Percentiles rank a stretch among this genome's conserved stretches.
Conservation (phyloP, 305 asterid species). For the Lippia alba region DNA sequence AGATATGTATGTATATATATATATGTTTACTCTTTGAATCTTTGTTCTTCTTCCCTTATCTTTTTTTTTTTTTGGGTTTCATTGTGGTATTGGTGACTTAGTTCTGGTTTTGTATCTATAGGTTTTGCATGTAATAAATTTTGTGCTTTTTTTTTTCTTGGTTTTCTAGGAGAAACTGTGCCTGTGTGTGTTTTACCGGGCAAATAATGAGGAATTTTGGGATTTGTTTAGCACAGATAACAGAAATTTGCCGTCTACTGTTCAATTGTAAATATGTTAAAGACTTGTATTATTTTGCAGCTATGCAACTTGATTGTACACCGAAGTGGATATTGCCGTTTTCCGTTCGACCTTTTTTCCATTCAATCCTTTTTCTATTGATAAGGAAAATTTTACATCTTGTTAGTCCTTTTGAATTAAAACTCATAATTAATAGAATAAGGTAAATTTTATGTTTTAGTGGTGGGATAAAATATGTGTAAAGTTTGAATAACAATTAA, state of each 20-base stretch:
- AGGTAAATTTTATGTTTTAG: too few species aligned
- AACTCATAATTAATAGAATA: too few species aligned
- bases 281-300: not conserved
- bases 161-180: not conserved
- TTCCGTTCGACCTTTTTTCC: too few species aligned
- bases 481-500: too few species aligned
- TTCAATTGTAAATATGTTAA: not conserved
- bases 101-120: not conserved
- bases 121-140: not conserved
- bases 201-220: conserved; percentile 4
- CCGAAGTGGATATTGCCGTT: not conserved
- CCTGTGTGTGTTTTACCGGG: not conserved
- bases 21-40: not conserved
- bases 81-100: not conserved
- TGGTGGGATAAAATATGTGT: too few species aligned
- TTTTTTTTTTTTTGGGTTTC: not conserved
- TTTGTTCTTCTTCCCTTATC: not conserved
- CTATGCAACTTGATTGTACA: not conserved
- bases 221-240: conserved; percentile 2
- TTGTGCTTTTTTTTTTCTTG: not conserved
- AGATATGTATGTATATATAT: conserved; percentile 11
- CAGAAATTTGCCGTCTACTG: not conserved
- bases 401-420: too few species aligned
- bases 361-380: too few species aligned
- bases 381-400: not conserved